Conservation (phyloP, 2,329 filamentous ascomycete species). For the Pyrenophora graminea region DNA sequence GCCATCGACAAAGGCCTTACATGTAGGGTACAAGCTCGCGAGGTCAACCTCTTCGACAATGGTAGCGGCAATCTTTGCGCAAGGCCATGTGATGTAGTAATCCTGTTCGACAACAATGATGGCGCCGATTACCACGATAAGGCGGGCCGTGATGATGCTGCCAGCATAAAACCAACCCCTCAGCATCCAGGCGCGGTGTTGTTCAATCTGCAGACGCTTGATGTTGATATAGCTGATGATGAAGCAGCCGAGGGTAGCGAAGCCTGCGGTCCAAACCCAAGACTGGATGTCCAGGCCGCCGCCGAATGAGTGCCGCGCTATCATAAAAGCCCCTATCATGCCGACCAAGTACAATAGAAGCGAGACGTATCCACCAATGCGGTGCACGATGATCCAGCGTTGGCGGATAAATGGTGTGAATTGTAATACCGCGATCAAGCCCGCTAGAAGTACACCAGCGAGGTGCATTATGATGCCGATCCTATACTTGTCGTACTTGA, state of each 20-base stretch:
- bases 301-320: conserved; percentile 58
- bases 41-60: conserved; percentile 11
- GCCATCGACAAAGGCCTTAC: conserved; percentile 48
- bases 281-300: conserved; percentile 58
- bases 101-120: conserved; percentile 45
- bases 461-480: conserved; percentile 53
- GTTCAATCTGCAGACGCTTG: conserved; percentile 60
- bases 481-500: conserved; percentile 36
- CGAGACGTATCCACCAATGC: conserved; percentile 63
- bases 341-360: conserved; percentile 54
- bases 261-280: conserved; percentile 50
- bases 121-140: conserved; percentile 54
- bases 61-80: conserved; percentile 55
- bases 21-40: conserved; percentile 51
- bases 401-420: conserved; percentile 53
- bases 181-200: conserved; percentile 40
- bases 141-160: conserved; percentile 57
- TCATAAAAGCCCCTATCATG: conserved; percentile 59
- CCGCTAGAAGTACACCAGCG: conserved; percentile 45
- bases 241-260: conserved; percentile 53
- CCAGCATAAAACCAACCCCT: conserved; percentile 49
- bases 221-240: conserved; percentile 60
- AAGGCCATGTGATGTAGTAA: conserved; percentile 50
- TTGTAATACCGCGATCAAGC: conserved; percentile 48
- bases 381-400: conserved; percentile 59